phyloP scores from a whole-genome alignment of 2,329 filamentous ascomycete genomes.

The Karstenula rhodostoma region DNA sequence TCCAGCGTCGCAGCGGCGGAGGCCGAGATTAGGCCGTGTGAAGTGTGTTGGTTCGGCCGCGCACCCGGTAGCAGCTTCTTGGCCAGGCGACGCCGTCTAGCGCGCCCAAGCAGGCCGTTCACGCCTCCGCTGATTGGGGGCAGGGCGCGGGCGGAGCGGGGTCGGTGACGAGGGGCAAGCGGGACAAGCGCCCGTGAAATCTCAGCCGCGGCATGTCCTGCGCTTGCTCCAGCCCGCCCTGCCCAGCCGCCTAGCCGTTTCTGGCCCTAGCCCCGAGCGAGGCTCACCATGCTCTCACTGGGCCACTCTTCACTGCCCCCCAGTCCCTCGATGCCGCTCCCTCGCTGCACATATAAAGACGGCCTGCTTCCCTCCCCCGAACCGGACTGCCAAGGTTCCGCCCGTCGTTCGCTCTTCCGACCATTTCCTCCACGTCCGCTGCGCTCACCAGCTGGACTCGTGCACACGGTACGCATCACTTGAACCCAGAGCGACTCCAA shows the following conservation, averaged over 20 bases:
- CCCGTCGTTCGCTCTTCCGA: neutral
- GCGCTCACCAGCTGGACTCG: neutral
- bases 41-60: neutral
- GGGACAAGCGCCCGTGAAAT: conserved; percentile 9
- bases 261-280: neutral
- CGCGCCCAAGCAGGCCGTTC: neutral
- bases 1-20: neutral
- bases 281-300: conserved; percentile 1
- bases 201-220: conserved; percentile 6
- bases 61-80: conserved; percentile 5
- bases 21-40: neutral
- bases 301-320: neutral
- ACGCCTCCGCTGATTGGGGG: conserved; percentile 8
- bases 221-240: neutral
- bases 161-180: conserved; percentile 1
- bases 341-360: conserved; percentile 6
- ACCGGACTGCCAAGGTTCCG: conserved; percentile 5
- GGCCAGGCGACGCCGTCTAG: neutral
- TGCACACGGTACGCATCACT: conserved; percentile 7
- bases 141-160: neutral
- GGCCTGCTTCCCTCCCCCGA: neutral
- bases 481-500: conserved; percentile 19
- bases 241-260: neutral
- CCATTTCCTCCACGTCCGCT: conserved; percentile 9
- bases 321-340: neutral